Base-by-base conservation (phyloP, 2,329 filamentous ascomycete genomes). In the Diaporthe longicolla region DNA sequence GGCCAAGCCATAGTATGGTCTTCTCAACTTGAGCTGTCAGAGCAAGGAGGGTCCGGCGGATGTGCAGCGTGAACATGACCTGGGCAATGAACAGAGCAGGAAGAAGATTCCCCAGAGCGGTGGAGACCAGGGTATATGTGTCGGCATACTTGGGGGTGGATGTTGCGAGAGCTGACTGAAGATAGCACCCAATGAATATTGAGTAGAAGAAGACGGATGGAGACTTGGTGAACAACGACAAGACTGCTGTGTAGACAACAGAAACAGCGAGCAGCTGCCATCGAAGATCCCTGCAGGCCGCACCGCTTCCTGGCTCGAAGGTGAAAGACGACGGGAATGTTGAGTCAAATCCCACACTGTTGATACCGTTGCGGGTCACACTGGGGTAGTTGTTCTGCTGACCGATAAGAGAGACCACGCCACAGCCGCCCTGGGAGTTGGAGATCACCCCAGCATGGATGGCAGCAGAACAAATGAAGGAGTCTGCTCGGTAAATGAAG, bases 321-420 rank as follows among this genome's bases (percentile, higher is more conserved):
- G 88, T 88, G 81, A 93, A 95, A 0, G 92, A 90, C 71, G 91
- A 91, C 1, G 93, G 93, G 78, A 95, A 95, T 50, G 90, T 91
- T 0, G 92, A 92, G 65, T 92, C 88, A 78, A 95, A 95, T 3
- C 81, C 85, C 70, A 90, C 87, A 37, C 91, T 93, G 32, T 84
- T 82, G 73, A 95, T 92, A 17, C 90, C 90, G 77, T 93, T 84
- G 9, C 58, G 73, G 4, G 57, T 58, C 48, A 75, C 84, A 84
- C 71, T 88, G 86, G 37, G 88, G 88, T 66, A 75, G 48, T 65
- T 43, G 19, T 50, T 70, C 65, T 66, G 73, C 45, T 75, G 71
- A 35, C 73, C 73, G 21, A 66, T 70, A 32, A 75, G 65, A 26
- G 71, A 70, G 19, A 75, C 73, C 9, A 71, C 65, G 2, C 73